phyloP scores from a whole-genome alignment of 768 basidiomycete genomes.

The Scleroderma citrinum region DNA sequence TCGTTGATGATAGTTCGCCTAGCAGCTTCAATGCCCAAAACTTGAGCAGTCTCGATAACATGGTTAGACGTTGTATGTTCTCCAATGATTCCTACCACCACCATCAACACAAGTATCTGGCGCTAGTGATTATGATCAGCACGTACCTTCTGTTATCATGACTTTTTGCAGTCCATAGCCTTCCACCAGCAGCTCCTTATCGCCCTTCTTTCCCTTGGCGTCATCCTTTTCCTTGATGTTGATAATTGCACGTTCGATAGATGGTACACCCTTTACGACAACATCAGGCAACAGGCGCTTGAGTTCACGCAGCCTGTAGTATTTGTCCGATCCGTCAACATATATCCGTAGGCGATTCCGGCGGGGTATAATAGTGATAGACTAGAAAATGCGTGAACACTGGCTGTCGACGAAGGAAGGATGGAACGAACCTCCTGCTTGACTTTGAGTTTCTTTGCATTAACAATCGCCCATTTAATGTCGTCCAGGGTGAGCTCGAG shows the following conservation, averaged over 20 bases:
- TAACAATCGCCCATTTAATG: conserved; percentile 87
- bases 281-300: conserved; percentile 80
- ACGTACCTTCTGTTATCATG: conserved; percentile 90
- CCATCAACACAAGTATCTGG: not conserved
- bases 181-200: conserved; percentile 92
- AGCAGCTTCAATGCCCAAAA: conserved; percentile 98
- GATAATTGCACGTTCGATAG: conserved; percentile 90
- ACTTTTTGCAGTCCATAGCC: conserved; percentile 95
- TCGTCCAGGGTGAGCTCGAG: conserved; percentile 91
- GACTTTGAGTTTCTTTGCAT: conserved; percentile 85
- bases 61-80: conserved; percentile 93
- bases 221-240: conserved; percentile 91
- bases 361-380: conserved; percentile 70
- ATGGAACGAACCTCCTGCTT: conserved; percentile 60
- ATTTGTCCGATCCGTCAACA: conserved; percentile 71
- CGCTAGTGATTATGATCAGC: not conserved
- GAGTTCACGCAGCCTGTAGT: conserved; percentile 77
- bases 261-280: conserved; percentile 89
- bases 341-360: conserved; percentile 76
- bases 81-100: conserved; percentile 74
- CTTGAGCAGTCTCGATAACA: conserved; percentile 91
- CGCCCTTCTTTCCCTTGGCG: conserved; percentile 70
- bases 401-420: too few species aligned
- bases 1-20: conserved; percentile 92
- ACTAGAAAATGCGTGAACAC: conserved; percentile 32